Conservation (phyloP, 2,329 filamentous ascomycete genomes). For the Diplodia scrobiculata region DNA sequence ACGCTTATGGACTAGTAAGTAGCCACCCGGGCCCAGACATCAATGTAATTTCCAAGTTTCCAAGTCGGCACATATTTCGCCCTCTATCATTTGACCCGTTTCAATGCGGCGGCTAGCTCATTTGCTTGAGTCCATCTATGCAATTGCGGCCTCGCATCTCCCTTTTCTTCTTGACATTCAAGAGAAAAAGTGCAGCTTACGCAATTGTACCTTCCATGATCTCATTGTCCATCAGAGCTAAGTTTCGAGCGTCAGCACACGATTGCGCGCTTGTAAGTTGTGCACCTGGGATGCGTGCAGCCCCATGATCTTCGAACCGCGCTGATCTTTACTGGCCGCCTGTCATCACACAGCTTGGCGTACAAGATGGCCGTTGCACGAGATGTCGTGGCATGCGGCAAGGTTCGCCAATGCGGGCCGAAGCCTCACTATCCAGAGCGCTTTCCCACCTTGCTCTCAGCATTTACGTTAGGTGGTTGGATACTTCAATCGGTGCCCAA, state of each 20-base stretch:
- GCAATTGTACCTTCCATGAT: neutral
- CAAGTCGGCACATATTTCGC: neutral
- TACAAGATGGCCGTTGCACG: constrained; percentile 4
- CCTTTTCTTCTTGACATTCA: neutral
- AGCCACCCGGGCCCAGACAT: neutral
- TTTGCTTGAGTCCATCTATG: too few relatives aligned
- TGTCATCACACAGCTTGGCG: neutral
- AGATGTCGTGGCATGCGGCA: constrained; percentile 2
- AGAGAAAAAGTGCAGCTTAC: neutral
- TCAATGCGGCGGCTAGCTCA: too few relatives aligned
- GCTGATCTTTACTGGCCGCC: neutral
- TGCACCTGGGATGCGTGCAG: neutral
- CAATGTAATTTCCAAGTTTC: neutral
- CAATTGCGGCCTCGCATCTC: neutral
- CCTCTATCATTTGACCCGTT: too few relatives aligned
- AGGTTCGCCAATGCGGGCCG: neutral
- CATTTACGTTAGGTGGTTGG: neutral
- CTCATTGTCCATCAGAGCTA: neutral
- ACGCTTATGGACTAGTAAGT: neutral
- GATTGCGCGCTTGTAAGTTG: neutral
- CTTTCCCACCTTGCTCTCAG: neutral
- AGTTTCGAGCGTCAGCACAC: neutral
- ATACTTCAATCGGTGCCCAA: neutral
- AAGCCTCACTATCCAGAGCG: neutral
- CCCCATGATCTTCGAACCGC: neutral